Evolutionary conservation across 345 rosid genomes (phyloP), one percentile per base, ranked within the genome.

Genomic region (Fremontodendron californicum): DNA sequence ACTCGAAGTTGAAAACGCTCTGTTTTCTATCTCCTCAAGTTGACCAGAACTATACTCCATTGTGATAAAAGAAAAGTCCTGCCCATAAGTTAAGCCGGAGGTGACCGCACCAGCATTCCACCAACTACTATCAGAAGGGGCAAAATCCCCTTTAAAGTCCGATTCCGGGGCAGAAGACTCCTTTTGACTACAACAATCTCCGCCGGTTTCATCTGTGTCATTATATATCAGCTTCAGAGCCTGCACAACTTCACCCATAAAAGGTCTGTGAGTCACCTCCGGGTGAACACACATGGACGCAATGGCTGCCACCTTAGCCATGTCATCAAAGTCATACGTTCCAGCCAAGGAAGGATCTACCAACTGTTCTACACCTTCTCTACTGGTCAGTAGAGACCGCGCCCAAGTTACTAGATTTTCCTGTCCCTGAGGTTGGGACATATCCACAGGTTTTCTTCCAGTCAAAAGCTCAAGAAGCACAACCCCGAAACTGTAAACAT

Each of bases 201-300:
- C 96, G 7, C 93, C 82, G 8, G 94, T 90, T 74, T 90, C 99
- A 13, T 94, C 97, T 0, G 89, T 81, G 73, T 92, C 97, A 8
- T 94, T 92, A 87, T 91, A 94, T 79, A 96, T 94, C 72, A 96
- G 89, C 83, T 96, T 96, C 78, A 96, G 86, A 42, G 99, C 99
- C 88, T 96, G 99, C 81, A 96, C 99, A 15, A 96, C 99, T 88
- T 96, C 99, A 55, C 99, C 99, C 99, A 96, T 96, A 79, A 96
- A 96, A 13, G 99, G 99, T 73, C 99, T 82, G 78, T 90, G 88
- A 6, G 98, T 85, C 67, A 96, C 99, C 84, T 96, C 99, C 1
- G 90, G 93, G 81, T 96, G 97, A 68, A 96, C 98, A 49, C 99
- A 96, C 97, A 96, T 91, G 55, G 97, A 92, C 66, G 99, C 99